Base-by-base conservation (phyloP, 257 asterid genomes). In the Rauvolfia tetraphylla region DNA sequence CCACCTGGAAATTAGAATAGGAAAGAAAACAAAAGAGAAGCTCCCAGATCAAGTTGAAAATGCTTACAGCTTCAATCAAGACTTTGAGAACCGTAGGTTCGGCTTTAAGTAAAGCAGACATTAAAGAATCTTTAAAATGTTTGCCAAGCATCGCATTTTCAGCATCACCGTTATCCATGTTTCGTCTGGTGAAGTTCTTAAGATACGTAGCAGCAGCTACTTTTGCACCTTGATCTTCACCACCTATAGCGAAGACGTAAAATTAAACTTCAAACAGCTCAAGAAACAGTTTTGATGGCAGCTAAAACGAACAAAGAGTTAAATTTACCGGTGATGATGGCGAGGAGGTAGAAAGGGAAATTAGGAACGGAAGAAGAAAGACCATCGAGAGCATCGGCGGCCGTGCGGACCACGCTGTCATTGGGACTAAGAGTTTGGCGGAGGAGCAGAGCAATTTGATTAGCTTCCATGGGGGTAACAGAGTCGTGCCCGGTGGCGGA, bases 201-300 rank as follows among this genome's bases (percentile, higher is more conserved):
- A 85, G 84, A 78, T 82, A 85, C 0, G 85, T 62, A 51, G 86
- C 88, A 41, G 85, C 84, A 59, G 88, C 83, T 41, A 85, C 49
- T 38, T 80, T 80, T 74, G 65, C 74, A 61, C 88, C 84, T 68
- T 51, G 73, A 69, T 66, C 66, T 75, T 82, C 80, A 66, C 81
- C 84, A 38, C 74, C 86, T 78, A 39, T 23, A 66, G 22, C 22
- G 23, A 22, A 33, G 27, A 51, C 20, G 27, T 7, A 49, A 73
- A 33, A 51, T 2, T 34, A 23, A 77, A 15, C 23, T 10, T 31
- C 58, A 41, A 58, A 49, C 46, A 75, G 59, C 56, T 33, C 22
- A 54, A 8, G 46, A 46, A 38, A 1, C 6, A 14, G 36, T 38
- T n/a, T 15, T 65, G 33, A 6, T 15, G 13, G n/a, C 41, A 63